Percentiles rank a stretch among this genome's conserved stretches.
Evolutionary conservation across 1,284 basidiomycete genomes (phyloP).

Genomic region (Apiotrichum siamense): DNA sequence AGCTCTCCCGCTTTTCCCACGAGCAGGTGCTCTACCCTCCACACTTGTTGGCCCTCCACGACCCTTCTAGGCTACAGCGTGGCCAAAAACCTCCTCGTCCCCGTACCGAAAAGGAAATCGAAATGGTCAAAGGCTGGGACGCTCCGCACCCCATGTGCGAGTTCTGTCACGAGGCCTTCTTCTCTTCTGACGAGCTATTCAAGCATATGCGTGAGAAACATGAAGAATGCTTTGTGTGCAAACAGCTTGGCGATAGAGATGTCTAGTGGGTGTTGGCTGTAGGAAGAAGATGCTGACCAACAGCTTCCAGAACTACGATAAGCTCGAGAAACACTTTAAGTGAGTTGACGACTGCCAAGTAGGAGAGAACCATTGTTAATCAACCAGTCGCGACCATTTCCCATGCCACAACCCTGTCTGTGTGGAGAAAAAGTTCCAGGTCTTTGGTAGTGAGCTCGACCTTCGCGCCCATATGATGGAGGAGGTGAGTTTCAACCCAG

Average conservation of each 20-base stretch:
- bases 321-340: constrained; percentile 55
- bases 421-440: constrained; percentile 84
- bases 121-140: constrained; percentile 43
- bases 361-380: no score
- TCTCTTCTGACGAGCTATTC: constrained; percentile 86
- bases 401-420: constrained; percentile 72
- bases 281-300: neutral
- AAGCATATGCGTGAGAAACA: constrained; percentile 88
- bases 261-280: constrained; percentile 74
- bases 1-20: constrained; percentile 93
- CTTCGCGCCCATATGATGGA: constrained; percentile 82
- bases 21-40: constrained; percentile 82
- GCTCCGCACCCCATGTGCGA: constrained; percentile 49
- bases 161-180: constrained; percentile 87
- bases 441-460: constrained; percentile 81
- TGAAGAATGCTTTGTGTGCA: constrained; percentile 96
- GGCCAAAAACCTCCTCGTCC: constrained; percentile 40
- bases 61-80: constrained; percentile 64
- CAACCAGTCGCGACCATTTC: constrained; percentile 62
- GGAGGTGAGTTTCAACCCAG: constrained; percentile 27
- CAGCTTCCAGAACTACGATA: constrained; percentile 73
- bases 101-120: constrained; percentile 36
- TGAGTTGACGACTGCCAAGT: no score
- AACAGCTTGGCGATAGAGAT: constrained; percentile 67
- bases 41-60: constrained; percentile 64